These are phyloP conservation scores for Primulina tabacum DNA, from an alignment of 257 asterid genomes.

Conservation along the genomic window DNA sequence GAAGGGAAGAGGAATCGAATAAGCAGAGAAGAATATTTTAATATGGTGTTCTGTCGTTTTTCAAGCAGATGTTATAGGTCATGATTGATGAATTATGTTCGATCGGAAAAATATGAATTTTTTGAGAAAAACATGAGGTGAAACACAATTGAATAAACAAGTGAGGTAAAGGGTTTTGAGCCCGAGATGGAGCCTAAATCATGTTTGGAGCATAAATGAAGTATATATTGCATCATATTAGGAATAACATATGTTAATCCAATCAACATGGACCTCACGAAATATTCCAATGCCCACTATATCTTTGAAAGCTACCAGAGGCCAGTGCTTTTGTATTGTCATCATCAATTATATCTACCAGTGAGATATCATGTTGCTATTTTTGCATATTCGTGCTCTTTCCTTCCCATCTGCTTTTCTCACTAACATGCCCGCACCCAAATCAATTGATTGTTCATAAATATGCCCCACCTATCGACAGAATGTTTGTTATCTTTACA, in stretches of 20 bases:
- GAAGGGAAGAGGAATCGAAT: not conserved
- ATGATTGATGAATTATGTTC: not conserved
- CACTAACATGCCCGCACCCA: no score
- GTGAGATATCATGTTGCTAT: no score
- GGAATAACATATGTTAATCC: not conserved
- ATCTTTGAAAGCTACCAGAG: not conserved
- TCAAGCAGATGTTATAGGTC: not conserved
- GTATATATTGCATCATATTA: not conserved
- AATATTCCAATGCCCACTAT: not conserved
- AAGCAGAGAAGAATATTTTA: no score
- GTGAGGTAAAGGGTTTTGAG: not conserved
- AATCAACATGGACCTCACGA: no score
- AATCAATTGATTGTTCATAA: no score
- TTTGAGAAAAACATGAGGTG: not conserved
- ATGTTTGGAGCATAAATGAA: conserved; percentile 1
- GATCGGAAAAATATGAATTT: not conserved
- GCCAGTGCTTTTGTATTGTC: not conserved
- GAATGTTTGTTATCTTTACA: no score
- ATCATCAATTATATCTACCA: not conserved
- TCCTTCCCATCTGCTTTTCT: no score
- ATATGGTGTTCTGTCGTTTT: not conserved
- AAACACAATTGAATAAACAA: no score
- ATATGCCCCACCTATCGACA: no score
- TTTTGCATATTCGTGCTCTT: no score
- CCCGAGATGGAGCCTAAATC: not conserved